phyloP scores from a whole-genome alignment of 495 filamentous ascomycete species.

The Neurospora sp. region DNA sequence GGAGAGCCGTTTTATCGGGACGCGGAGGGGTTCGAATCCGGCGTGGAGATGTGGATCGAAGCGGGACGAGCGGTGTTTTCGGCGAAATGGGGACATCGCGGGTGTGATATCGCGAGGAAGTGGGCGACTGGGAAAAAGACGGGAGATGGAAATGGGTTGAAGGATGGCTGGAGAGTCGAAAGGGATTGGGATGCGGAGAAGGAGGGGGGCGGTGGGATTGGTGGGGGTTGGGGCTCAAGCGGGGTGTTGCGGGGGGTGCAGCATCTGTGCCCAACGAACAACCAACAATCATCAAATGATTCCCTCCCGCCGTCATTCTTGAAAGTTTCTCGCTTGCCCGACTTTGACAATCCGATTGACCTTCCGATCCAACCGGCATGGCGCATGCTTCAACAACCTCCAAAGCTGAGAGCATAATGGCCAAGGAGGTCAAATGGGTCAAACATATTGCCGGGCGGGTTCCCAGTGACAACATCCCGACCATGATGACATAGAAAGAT shows the following conservation, averaged over 20 bases:
- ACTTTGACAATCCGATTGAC: no score
- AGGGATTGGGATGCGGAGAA: conserved; percentile 25
- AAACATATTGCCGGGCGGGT: no score
- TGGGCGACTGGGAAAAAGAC: neutral
- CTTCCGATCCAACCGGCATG: no score
- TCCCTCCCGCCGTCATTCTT: no score
- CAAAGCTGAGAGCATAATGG: no score
- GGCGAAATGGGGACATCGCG: conserved; percentile 45
- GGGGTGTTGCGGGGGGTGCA: neutral
- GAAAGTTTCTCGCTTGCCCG: no score
- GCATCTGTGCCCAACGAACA: no score
- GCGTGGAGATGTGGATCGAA: conserved; percentile 38
- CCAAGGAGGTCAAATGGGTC: no score
- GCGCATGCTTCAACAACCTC: no score
- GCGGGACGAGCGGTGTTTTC: conserved; percentile 39
- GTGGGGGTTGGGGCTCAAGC: neutral
- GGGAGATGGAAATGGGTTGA: conserved; percentile 8
- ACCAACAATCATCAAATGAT: no score
- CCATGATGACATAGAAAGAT: no score
- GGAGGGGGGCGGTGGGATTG: conserved; percentile 5
- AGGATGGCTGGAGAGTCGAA: conserved; percentile 28
- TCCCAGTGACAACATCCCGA: no score
- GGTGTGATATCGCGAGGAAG: conserved; percentile 15
- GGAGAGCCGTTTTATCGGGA: conserved; percentile 50
- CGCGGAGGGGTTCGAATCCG: conserved; percentile 41